Base-by-base conservation (phyloP, 352 stramenopile genomes). In the Peronospora destructor region DNA sequence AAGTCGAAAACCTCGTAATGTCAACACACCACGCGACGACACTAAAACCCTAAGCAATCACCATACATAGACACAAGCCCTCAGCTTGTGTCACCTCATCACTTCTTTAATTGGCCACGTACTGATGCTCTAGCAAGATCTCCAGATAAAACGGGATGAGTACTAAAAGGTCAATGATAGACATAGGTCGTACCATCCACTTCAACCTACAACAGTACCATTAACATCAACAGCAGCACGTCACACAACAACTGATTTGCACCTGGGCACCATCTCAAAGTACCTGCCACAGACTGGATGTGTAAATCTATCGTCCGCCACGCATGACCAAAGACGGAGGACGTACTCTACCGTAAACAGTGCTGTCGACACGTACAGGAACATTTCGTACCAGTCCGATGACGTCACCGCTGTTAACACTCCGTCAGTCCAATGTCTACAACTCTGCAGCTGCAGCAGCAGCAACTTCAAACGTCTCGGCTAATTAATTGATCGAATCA, bases 141-240 rank as follows among this genome's bases (percentile, higher is more conserved):
- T 91, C 82, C 2, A 92, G 33, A 57, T 85, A 92, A 45, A 89
- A 92, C 6, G 82, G 82, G 14, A 91, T 45, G 13, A 92, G 64
- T 6, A 86, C 75, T 28, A 84, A 47, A 12, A 91, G 63, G 32
- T 91, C 82, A 39, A 92, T 91, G 16, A 91, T 13, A 0, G 82
- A 91, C 76, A 91, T 88, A 1, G 82, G 79, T 17, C 68, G 70
- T 0, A 77, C 9, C 79, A 90, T 91, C 82, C 82, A 92, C 53
- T 72, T 76, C 11, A 91, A 45, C 38, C 80, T 88, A 50, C 19
- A 17, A 2, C 12, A 30, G 11, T 4, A 4, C 19, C 14, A 52
- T 12, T n/a, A 38, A 10, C 3, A 42, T 43, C 12, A 21, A 19
- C 39, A 16, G 4, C n/a, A 8, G 1, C 8, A 29, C 10, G 16